Conservation (phyloP, 2,329 filamentous ascomycete species). For the Lithohypha guttulata region DNA sequence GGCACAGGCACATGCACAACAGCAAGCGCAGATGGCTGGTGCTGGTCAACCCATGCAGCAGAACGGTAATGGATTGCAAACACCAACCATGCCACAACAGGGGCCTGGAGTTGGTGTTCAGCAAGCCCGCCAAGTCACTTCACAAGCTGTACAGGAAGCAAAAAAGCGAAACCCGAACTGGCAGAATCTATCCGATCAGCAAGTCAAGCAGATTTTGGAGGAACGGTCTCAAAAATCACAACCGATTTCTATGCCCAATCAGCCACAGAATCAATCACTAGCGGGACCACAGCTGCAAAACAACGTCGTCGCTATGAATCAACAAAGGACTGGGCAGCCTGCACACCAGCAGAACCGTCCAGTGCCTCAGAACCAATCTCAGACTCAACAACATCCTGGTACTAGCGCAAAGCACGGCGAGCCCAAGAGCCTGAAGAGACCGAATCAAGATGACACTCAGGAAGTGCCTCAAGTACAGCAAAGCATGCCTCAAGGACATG, state of each 20-base stretch:
- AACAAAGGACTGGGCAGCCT: conserved; percentile 1
- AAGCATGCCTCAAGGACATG: background rate
- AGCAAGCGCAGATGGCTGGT: conserved; percentile 13
- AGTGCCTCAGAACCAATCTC: conserved; percentile 12
- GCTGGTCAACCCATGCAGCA: conserved; percentile 9
- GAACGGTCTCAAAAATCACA: background rate
- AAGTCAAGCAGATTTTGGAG: background rate
- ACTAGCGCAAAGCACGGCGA: conserved; percentile 18
- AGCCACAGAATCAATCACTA: background rate
- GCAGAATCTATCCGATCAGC: background rate
- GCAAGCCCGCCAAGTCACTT: conserved; percentile 2
- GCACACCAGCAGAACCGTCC: conserved; percentile 6
- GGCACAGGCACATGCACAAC: conserved; percentile 14
- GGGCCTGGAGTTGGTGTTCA: background rate
- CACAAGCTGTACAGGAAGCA: background rate
- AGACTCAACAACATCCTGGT: conserved; percentile 6
- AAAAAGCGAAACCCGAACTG: background rate
- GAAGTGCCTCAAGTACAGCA: conserved; percentile 20
- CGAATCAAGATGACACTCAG: conserved; percentile 36
- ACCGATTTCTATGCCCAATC: background rate
- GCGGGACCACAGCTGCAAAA: background rate
- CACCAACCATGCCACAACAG: conserved; percentile 1
- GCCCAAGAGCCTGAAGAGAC: conserved; percentile 36
- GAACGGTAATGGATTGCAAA: conserved; percentile 10
- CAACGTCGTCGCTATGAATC: background rate